phyloP scores from a whole-genome alignment of 2,329 filamentous ascomycete genomes.

The Epichloe hybrida region DNA sequence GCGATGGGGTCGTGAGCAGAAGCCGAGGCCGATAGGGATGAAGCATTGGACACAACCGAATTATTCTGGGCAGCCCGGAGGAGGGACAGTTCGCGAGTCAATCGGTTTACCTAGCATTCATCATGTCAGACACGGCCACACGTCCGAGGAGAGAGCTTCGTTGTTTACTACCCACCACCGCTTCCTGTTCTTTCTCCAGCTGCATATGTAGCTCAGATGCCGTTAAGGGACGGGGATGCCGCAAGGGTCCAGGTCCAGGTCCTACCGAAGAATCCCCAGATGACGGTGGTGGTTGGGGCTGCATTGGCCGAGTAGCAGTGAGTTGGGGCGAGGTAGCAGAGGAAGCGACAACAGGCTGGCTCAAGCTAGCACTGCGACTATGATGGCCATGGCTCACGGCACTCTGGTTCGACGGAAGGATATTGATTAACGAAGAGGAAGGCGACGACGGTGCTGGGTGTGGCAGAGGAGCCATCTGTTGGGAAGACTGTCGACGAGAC shows the following conservation, averaged over 20 bases:
- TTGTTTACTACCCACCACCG: conserved; percentile 48
- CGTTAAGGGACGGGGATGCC: conserved; percentile 78
- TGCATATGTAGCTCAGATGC: conserved; percentile 79
- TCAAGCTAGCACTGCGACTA: conserved; percentile 7
- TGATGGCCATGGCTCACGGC: conserved; percentile 25
- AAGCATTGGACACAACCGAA: conserved; percentile 52
- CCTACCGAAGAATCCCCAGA: conserved; percentile 29
- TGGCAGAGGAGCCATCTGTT: conserved; percentile 29
- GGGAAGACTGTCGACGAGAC: conserved; percentile 30
- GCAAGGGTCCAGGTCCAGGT: conserved; percentile 55
- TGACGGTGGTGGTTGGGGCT: conserved; percentile 20
- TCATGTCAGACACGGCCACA: neutral
- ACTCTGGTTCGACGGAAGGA: conserved; percentile 43
- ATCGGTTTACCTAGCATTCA: conserved; percentile 62
- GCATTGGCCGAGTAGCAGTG: conserved; percentile 11
- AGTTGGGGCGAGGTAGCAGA: conserved; percentile 16
- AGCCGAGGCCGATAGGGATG: conserved; percentile 43
- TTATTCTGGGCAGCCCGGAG: conserved; percentile 61
- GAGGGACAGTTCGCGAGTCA: conserved; percentile 75
- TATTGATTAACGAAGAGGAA: conserved; percentile 34
- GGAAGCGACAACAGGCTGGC: conserved; percentile 17
- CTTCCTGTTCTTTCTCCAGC: conserved; percentile 90
- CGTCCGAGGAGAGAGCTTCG: too few relatives aligned
- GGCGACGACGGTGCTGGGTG: conserved; percentile 9
- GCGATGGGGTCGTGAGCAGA: conserved; percentile 33